Base-by-base conservation (phyloP, 306 rosid genomes). In the Sicyos baderoa region DNA sequence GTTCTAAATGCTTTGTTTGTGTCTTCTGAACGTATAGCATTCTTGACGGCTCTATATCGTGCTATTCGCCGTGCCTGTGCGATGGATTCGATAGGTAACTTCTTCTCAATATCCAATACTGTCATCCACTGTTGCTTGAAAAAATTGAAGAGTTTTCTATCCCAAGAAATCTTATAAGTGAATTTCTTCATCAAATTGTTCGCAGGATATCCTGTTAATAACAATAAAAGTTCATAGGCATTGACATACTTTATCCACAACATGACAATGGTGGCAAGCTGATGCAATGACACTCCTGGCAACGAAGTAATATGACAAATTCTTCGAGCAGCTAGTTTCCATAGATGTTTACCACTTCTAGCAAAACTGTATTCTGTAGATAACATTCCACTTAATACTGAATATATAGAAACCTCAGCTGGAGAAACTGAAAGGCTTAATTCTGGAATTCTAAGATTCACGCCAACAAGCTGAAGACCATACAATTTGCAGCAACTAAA, bases 21-120 rank as follows among this genome's bases (percentile, higher is more conserved):
- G n/a, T 40, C 62, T 61, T 45, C 19, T 45, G 73, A 80, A 68
- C 74, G 70, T 59, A 76, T 75, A 74, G 59, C 79, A 81, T 83
- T 78, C 73, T 64, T 48, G 73, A 82, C 80, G 70, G 94, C 97
- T 82, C 88, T 86, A 70, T 70, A 79, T 70, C 96, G 95, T 27
- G 96, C 93, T 68, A 88, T 84, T 79, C 84, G 78, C 74, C 98
- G 82, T 25, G 86, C 98, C 80, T 79, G 87, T 72, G 93, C 87
- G 78, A 93, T 84, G 63, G 87, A 84, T 80, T 83, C 95, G 29
- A 72, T 82, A 11, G 98, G 85, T 71, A 93, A 80, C 85, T 80
- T 83, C 66, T 85, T 86, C 86, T 89, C 97, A 75, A 82, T 68
- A 49, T 78, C 89, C 66, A 85, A 78, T 70, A 89, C 82, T 75